phyloP scores from a whole-genome alignment of 164 flowering plant genomes.

The Kingdonia uniflora region DNA sequence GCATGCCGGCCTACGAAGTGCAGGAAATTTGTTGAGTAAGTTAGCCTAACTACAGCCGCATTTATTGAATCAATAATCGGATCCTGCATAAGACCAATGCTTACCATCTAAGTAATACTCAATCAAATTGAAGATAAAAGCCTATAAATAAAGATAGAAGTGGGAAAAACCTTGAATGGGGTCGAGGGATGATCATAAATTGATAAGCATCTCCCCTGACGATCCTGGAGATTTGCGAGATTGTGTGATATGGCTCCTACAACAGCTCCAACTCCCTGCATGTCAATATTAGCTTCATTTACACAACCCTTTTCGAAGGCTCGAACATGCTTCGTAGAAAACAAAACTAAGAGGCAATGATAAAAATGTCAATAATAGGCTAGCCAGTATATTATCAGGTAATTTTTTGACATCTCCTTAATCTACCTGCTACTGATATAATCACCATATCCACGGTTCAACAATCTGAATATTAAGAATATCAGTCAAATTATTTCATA shows the following conservation, averaged over 20 bases:
- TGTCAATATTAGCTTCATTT: no score
- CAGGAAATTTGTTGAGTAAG: slow-evolving; percentile 40
- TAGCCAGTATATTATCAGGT: no score
- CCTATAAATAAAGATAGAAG: background rate
- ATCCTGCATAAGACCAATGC: slow-evolving; percentile 38
- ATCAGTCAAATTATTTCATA: no score
- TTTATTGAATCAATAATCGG: slow-evolving; percentile 38
- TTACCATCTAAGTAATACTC: background rate
- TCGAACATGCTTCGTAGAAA: no score
- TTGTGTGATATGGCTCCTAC: slow-evolving; percentile 46
- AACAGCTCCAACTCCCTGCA: slow-evolving; percentile 50
- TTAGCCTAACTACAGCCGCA: slow-evolving; percentile 41
- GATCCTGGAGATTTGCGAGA: slow-evolving; percentile 38
- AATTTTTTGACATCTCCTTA: no score
- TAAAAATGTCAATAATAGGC: no score
- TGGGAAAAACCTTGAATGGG: slow-evolving; percentile 20
- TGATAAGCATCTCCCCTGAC: slow-evolving; percentile 33
- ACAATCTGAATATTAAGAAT: no score
- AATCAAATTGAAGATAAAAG: no score
- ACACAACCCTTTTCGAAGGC: no score
- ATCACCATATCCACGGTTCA: no score
- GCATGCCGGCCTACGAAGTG: slow-evolving; percentile 51
- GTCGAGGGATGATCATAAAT: slow-evolving; percentile 44
- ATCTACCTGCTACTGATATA: no score
- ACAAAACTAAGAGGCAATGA: no score